These are phyloP conservation scores for Papilionanthe hybrid DNA, from an alignment of 116 monocot species.

Conservation along the genomic window DNA sequence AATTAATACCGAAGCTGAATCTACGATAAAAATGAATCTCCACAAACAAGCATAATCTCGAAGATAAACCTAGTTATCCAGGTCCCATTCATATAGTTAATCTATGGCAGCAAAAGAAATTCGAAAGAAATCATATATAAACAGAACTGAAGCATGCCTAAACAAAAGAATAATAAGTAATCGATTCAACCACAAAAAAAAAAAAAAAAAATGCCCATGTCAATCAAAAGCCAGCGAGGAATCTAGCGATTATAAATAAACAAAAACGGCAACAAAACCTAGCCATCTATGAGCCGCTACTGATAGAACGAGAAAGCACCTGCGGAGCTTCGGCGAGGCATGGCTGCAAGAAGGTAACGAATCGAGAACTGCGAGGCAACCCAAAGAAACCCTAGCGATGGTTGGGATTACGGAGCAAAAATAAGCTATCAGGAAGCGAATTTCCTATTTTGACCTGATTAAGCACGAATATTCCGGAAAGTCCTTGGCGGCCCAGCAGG, in stretches of 20 bases:
- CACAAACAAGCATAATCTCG: not conserved
- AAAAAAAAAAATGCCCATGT: no score
- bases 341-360: conserved; percentile 1
- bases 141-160: no score
- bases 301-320: not conserved
- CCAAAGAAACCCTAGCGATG: not conserved
- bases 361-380: not conserved
- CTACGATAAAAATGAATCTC: not conserved
- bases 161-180: no score
- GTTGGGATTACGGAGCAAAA: not conserved
- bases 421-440: not conserved
- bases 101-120: no score
- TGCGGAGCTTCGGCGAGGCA: conserved; percentile 8
- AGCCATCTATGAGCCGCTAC: not conserved
- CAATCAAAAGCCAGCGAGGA: no score
- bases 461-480: not conserved
- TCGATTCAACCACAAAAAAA: no score
- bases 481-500: not conserved
- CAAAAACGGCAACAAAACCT: not conserved
- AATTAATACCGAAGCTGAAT: not conserved
- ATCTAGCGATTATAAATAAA: not conserved
- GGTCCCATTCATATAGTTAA: no score
- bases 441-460: not conserved
- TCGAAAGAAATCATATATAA: no score
- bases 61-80: not conserved